phyloP scores from a whole-genome alignment of 495 filamentous ascomycete species.

The Bacidia gigantensis region DNA sequence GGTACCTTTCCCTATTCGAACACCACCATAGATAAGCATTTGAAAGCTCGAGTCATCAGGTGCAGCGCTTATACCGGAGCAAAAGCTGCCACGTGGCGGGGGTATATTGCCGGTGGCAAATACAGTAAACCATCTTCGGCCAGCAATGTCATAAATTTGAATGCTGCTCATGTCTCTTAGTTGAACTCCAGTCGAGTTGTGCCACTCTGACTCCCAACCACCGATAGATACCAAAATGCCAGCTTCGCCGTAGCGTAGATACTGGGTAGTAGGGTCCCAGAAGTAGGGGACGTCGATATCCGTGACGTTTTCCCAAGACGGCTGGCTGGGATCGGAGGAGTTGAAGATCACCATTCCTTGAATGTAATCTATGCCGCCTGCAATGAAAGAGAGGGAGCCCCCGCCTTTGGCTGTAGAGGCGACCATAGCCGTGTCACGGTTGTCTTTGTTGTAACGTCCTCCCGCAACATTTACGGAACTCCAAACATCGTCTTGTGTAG shows the following conservation, averaged over 20 bases:
- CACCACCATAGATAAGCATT: neutral
- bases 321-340: neutral
- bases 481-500: neutral
- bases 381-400: neutral
- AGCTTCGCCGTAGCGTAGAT: neutral
- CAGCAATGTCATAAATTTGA: neutral
- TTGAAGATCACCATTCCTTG: neutral
- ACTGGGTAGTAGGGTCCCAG: neutral
- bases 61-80: neutral
- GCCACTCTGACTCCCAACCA: neutral
- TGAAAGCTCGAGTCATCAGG: neutral
- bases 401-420: neutral
- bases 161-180: neutral
- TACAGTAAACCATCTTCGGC: neutral
- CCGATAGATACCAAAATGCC: neutral
- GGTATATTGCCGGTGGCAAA: neutral
- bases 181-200: neutral
- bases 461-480: neutral
- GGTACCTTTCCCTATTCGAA: neutral
- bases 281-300: neutral
- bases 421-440: neutral
- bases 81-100: neutral
- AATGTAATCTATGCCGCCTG: neutral
- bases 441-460: neutral
- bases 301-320: conserved; percentile 5